Base-by-base conservation (phyloP, 305 asterid genomes). In the Stenogyne calaminthoides region DNA sequence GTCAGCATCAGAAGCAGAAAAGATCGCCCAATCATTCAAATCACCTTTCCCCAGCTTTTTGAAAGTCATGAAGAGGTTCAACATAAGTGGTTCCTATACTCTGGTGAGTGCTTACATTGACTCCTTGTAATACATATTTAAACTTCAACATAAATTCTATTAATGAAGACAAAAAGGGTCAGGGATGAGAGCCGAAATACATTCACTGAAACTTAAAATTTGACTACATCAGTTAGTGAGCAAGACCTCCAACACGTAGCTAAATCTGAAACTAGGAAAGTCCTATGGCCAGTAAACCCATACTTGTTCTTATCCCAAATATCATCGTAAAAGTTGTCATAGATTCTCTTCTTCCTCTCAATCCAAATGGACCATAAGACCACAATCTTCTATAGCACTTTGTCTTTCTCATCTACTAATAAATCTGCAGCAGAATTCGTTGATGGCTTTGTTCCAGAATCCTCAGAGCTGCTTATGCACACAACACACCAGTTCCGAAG, bases 61-160 rank as follows among this genome's bases (percentile, higher is more conserved):
- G 37, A 89, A 84, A 83, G 96, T 89, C 77, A 93, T 93, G 98
- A 93, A 93, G 80, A 84, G 87, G 72, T 93, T 91, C 85, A 93
- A 93, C 81, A 82, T 89, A 79, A 88, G 98, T 76, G 98, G 98
- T 80, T 91, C 98, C 27, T 93, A 88, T 78, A 93, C 98, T 61
- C 85, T 93, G 90, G 98, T 89, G 73, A 86, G 95, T 81, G 65
- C 51, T 54, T 46, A 57, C 10, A 29, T 59, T 44, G 34, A 25
- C n/a, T 73, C 67, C 27, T 49, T 40, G 34, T 42, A 51, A 51
- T 55, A 16, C 32, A 51, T 16, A 47, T 54, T 58, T 61, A 6
- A 59, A 58, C n/a, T 69, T 15, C 62, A 46, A 37, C 51, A 54
- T 40, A 40, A 9, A 40, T 40, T 9, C 9, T 40, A 9, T 40